Evolutionary conservation across 2,329 filamentous ascomycete species (phyloP), one percentile per base, ranked within the genome.

Genomic region (Phaeophleospora eucalypticola): DNA sequence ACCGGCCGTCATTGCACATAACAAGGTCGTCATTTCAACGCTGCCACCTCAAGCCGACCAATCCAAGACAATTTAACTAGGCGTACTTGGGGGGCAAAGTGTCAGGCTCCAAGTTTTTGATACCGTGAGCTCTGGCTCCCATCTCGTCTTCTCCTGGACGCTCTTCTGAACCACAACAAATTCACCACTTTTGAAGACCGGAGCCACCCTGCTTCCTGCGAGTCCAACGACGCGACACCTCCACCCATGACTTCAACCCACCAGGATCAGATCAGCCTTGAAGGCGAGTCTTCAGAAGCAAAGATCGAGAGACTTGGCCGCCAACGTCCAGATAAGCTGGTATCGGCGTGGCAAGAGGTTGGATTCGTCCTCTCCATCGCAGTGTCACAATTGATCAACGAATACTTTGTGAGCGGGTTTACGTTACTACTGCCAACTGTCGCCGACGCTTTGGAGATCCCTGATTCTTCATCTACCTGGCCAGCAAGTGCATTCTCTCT

Each of bases 341-440:
- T 64, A 8, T 74, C 71, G 2, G 61, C 68, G 39, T 73, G 73
- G 66, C 65, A 76, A n/a, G 84, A 87, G 58, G 51, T 80, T 3
- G 74, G 76, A 17, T 87, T 86, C 59, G 76, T 81, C 59, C 77
- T 80, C 55, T 79, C 79, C 0, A 54, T 66, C 10, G 54, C 58
- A 32, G 63, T 64, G 51, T 62, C 62, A 3, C 61, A 64, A 38
- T 24, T 58, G 3, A 45, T 64, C 18, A 59, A 57, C 74, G 86
- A 90, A 68, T 90, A 84, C 66, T 86, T 84, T 61, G 78, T 91
- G 41, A 86, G 83, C 38, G 88, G 88, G 24, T 93, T 90, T 59
- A 80, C 75, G 48, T 70, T 82, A 49, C 68, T 91, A 19, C 67
- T 90, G 0, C 87, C 87, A 1, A 80, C 79, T 0, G 65, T 93